Conservation (phyloP, 2,329 filamentous ascomycete species). For the Colletotrichum truncatum region DNA sequence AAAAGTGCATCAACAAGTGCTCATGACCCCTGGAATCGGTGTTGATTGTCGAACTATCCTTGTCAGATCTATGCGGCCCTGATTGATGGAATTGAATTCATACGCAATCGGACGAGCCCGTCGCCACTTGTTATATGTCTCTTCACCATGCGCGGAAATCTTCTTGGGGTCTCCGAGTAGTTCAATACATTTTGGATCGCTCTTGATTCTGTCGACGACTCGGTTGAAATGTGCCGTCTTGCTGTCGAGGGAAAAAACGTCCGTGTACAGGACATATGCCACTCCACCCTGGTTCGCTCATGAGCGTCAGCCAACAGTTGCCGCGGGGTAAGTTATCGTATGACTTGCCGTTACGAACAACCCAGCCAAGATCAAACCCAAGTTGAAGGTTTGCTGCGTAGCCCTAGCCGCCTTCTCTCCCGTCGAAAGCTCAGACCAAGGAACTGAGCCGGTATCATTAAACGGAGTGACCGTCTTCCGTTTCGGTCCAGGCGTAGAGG, state of each 20-base stretch:
- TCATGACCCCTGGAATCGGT: constrained; percentile 80
- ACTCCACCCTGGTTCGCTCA: constrained; percentile 70
- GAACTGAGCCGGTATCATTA: constrained; percentile 84
- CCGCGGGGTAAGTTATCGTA: not conserved
- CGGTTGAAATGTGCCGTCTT: constrained; percentile 90
- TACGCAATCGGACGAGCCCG: constrained; percentile 70
- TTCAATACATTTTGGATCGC: constrained; percentile 74
- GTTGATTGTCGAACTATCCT: constrained; percentile 68
- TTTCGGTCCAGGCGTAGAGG: constrained; percentile 52
- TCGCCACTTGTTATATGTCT: constrained; percentile 84
- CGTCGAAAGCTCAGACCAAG: constrained; percentile 80
- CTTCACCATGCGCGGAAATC: constrained; percentile 84
- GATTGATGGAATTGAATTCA: constrained; percentile 26
- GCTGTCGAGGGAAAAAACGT: constrained; percentile 86
- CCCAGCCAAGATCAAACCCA: constrained; percentile 79
- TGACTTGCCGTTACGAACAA: constrained; percentile 75
- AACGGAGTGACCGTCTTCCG: constrained; percentile 81
- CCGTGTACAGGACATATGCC: constrained; percentile 79
- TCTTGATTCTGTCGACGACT: constrained; percentile 81
- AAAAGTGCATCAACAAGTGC: constrained; percentile 86
- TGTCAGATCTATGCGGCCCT: constrained; percentile 35
- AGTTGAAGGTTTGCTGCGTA: constrained; percentile 91
- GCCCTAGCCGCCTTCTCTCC: constrained; percentile 85
- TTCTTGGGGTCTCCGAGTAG: constrained; percentile 79
- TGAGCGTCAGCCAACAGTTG: constrained; percentile 1